These are phyloP conservation scores for Entrophospora sp. DNA, from an alignment of 192 early-diverging fungal species.

Conservation along the genomic window DNA sequence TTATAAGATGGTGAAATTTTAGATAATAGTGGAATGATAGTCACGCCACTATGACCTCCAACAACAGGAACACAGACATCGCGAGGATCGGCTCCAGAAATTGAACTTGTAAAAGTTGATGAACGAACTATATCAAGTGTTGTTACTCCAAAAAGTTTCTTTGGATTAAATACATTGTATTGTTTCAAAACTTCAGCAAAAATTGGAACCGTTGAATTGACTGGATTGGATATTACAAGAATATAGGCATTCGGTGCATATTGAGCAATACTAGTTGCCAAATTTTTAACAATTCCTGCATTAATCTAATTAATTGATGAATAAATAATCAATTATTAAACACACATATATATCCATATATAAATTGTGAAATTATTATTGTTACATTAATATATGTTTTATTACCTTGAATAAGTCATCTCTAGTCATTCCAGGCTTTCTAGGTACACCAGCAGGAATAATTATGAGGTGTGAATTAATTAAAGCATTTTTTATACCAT, in stretches of 20 bases:
- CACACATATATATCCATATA: too few species aligned
- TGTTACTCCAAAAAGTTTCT: conserved; percentile 90
- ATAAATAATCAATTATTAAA: too few species aligned
- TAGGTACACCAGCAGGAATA: conserved; percentile 94
- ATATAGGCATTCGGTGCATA: conserved; percentile 75
- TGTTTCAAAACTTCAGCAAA: conserved; percentile 91
- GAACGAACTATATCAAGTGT: conserved; percentile 95
- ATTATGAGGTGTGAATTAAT: conserved; percentile 70
- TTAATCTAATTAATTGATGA: conserved; percentile 73
- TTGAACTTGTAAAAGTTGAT: conserved; percentile 84
- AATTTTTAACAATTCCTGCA: conserved; percentile 78
- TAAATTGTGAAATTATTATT: too few species aligned
- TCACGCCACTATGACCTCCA: conserved; percentile 94
- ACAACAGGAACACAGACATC: conserved; percentile 75
- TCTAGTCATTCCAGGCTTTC: conserved; percentile 98
- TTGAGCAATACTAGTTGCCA: conserved; percentile 69
- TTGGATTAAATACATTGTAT: conserved; percentile 74
- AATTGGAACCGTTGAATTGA: conserved; percentile 96
- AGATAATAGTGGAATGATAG: conserved; percentile 92
- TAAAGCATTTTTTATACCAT: conserved; percentile 68
- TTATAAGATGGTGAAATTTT: conserved; percentile 54
- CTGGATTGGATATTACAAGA: conserved; percentile 92
- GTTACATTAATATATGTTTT: too few species aligned
- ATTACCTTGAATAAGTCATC: conserved; percentile 96
- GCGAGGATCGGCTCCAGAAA: conserved; percentile 61